Base-by-base conservation (phyloP, 371 early-diverging fungal genomes). In the Mucor velutinosus region DNA sequence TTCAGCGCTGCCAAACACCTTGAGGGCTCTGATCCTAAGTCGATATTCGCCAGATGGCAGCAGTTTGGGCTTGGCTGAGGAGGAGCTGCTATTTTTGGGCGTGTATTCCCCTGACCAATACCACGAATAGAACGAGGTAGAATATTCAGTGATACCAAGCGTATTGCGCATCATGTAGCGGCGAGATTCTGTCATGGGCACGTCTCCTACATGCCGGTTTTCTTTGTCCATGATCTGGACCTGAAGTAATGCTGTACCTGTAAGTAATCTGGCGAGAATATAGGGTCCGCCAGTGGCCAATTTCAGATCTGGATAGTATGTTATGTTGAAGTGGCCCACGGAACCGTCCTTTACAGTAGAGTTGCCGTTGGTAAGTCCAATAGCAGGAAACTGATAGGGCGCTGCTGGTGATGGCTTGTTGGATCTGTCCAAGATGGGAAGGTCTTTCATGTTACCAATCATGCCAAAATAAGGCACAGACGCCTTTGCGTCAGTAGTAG, bases 381-480 rank as follows among this genome's bases (percentile, higher is more conserved):
- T 76, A n/a, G 67, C 27, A 14, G 76, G 76, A 37, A 76, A 76
- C 5, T 67, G 60, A 30, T 33, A 71, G 8, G 60, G 62, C 7
- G 51, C 60, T 19, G 43, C 51, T n/a, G n/a, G 12, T 7, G 62
- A 57, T 6, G 60, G 56, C 1, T 56, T 32, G 11, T 23, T 41
- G n/a, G 64, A 35, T 17, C 69, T 66, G 33, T 77, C 75, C 10
- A 77, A 53, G 3, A 72, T 58, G 1, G 73, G 78, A 1, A 75
- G 51, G 25, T 58, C 62, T 7, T 41, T 41, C 75, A 77, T 75
- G 33, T 72, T 72, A 7, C 78, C 75, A 23, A 70, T 45, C 75
- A 77, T 75, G 23, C 75, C 78, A 25, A 77, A 47, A 35, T 70
- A 77, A 19, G 78, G 78, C 1, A 77, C 57, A 7, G 37, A 57